phyloP scores from a whole-genome alignment of 2,329 filamentous ascomycete genomes.

The Curvularia spicifera region DNA sequence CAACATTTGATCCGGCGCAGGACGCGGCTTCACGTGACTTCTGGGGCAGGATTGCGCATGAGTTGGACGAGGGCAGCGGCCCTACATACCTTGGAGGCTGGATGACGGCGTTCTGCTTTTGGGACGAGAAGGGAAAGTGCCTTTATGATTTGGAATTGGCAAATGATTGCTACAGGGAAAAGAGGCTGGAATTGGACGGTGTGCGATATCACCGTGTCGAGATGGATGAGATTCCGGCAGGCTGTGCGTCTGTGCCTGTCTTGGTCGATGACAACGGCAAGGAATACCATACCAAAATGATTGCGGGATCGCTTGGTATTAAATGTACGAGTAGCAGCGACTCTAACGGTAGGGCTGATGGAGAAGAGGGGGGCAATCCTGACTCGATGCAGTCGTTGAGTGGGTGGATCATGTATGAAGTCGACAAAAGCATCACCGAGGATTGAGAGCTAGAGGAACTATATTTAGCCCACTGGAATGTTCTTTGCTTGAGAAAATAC shows the following conservation, averaged over 20 bases:
- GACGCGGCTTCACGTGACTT: constrained; percentile 14
- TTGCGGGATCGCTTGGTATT: constrained; percentile 22
- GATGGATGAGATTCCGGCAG: constrained; percentile 12
- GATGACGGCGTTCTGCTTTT: constrained; percentile 31
- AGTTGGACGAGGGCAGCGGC: constrained; percentile 1
- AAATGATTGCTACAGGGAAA: too few relatives aligned
- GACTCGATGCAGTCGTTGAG: constrained; percentile 19
- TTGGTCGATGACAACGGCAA: constrained; percentile 20
- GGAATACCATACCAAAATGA: constrained; percentile 16
- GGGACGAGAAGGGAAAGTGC: constrained; percentile 18
- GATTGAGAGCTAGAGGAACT: too few relatives aligned
- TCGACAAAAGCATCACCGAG: not conserved
- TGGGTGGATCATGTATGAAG: constrained; percentile 26
- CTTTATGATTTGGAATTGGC: constrained; percentile 1
- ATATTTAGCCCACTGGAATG: not conserved
- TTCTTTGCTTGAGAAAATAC: not conserved
- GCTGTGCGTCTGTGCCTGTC: constrained; percentile 19
- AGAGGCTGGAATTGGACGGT: constrained; percentile 4
- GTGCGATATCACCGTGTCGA: constrained; percentile 12
- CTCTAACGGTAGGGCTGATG: not conserved
- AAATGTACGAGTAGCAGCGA: constrained; percentile 9
- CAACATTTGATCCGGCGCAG: constrained; percentile 16
- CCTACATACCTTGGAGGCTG: constrained; percentile 22
- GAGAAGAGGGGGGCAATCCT: constrained; percentile 2
- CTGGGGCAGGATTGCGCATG: constrained; percentile 20